A percentile compares a stretch with the other conserved stretches of the same genome.
Evolutionary conservation across 306 rosid species (phyloP).

Genomic region (Canavalia ensiformis): DNA sequence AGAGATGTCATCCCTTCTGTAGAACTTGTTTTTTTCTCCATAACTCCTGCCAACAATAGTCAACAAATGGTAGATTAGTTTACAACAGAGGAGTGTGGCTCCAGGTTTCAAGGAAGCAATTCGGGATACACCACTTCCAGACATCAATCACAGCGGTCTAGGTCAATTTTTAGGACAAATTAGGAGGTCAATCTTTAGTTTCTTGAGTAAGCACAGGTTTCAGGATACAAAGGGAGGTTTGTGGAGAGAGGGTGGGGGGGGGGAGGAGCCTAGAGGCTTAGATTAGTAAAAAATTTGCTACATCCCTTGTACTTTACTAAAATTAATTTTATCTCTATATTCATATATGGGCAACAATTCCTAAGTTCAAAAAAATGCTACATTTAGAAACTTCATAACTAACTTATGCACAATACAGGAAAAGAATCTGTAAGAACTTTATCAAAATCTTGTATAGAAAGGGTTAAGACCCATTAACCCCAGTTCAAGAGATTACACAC

Average conservation of each 20-base stretch:
- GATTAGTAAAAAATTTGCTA: constrained; percentile 10
- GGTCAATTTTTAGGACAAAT: constrained; percentile 6
- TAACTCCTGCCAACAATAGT: constrained; percentile 60
- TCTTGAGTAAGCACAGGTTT: constrained; percentile 12
- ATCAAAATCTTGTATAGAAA: background rate
- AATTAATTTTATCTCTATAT: constrained; percentile 18
- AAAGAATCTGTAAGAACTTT: background rate
- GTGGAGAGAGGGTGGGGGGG: background rate
- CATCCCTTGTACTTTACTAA: background rate
- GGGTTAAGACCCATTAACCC: background rate
- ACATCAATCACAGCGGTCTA: background rate
- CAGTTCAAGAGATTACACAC: background rate
- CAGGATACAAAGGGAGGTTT: background rate
- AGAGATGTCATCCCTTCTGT: constrained; percentile 73
- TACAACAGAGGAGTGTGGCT: constrained; percentile 3
- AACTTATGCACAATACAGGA: background rate
- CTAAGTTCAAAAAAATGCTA: background rate
- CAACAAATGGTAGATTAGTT: constrained; percentile 39
- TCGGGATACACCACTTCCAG: constrained; percentile 2
- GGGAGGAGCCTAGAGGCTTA: background rate
- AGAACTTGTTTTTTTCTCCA: constrained; percentile 67
- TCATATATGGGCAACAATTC: background rate
- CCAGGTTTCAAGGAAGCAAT: constrained; percentile 27
- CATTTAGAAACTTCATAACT: background rate
- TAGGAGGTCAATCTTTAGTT: background rate